Conservation (phyloP, 495 filamentous ascomycete species). For the Haplographium delicatum region DNA sequence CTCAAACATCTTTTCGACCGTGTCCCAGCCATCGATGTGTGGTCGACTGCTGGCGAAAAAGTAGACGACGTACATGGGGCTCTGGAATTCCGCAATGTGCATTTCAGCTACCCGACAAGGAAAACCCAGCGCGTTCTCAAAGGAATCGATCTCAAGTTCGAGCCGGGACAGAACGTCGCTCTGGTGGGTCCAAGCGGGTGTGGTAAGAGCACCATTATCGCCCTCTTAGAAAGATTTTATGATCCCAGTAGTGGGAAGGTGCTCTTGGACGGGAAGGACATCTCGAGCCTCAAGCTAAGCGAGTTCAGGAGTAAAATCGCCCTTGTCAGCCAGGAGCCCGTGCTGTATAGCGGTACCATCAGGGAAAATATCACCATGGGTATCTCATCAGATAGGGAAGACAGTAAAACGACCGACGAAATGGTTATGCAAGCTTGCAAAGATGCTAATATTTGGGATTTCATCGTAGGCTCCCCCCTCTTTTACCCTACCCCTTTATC, state of each 20-base stretch:
- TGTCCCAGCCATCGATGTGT: slow-evolving; percentile 68
- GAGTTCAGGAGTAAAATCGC: slow-evolving; percentile 67
- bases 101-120: slow-evolving; percentile 40
- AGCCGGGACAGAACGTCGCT: slow-evolving; percentile 44
- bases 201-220: slow-evolving; percentile 51
- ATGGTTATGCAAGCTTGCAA: slow-evolving; percentile 1
- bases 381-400: slow-evolving; percentile 47
- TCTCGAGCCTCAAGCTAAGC: slow-evolving; percentile 62
- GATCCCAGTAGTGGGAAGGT: slow-evolving; percentile 54
- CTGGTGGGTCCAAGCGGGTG: slow-evolving; percentile 54
- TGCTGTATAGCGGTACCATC: slow-evolving; percentile 52
- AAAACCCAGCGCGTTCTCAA: slow-evolving; percentile 47
- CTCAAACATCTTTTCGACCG: slow-evolving; percentile 71
- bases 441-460: slow-evolving; percentile 30
- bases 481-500: too few relatives aligned
- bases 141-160: slow-evolving; percentile 47
- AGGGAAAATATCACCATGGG: slow-evolving; percentile 58
- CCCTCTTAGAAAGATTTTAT: slow-evolving; percentile 51
- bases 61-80: background rate
- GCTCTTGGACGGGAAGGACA: slow-evolving; percentile 65
- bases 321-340: slow-evolving; percentile 79
- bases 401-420: slow-evolving; percentile 53
- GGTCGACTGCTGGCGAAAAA: slow-evolving; percentile 36
- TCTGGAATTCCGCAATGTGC: slow-evolving; percentile 29
- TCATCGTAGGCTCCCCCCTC: slow-evolving; percentile 39